phyloP scores from a whole-genome alignment of 1,284 basidiomycete species.

The Ceratobasidium sp. region DNA sequence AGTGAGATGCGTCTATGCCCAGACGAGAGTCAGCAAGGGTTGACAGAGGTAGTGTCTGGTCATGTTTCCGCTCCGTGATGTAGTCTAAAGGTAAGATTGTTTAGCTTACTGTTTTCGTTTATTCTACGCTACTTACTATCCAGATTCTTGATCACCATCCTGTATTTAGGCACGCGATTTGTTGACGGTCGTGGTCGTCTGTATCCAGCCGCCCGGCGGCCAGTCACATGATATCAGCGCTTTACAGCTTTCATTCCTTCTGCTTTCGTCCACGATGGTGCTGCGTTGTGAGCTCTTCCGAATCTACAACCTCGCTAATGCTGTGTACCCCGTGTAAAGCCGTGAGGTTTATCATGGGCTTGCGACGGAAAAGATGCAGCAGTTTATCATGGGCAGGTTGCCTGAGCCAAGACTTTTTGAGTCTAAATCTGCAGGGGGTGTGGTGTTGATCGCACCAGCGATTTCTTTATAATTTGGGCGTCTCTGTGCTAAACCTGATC shows the following conservation, averaged over 20 bases:
- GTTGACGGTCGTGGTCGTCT: constrained; percentile 29
- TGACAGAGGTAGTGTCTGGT: constrained; percentile 85
- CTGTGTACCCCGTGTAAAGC: background rate
- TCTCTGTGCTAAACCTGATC: background rate
- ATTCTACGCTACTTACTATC: constrained; percentile 35
- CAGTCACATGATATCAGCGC: constrained; percentile 19
- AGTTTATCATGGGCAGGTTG: no score
- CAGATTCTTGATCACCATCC: constrained; percentile 46
- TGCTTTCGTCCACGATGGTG: no score
- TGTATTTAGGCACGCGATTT: constrained; percentile 29
- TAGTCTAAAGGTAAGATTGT: constrained; percentile 69
- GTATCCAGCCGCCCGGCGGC: constrained; percentile 25
- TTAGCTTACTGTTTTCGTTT: background rate
- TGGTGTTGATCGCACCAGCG: background rate
- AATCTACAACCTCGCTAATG: background rate
- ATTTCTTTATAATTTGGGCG: background rate
- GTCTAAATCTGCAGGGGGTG: background rate
- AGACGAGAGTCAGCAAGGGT: constrained; percentile 93
- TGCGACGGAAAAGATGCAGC: no score
- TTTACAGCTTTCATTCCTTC: background rate
- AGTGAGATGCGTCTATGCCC: constrained; percentile 96
- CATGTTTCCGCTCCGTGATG: constrained; percentile 87
- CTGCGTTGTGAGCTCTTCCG: no score
- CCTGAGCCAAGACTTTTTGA: background rate
- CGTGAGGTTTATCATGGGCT: background rate